Conservation (phyloP, 208 protist genomes). For the Acanthamoeba triangularis region DNA sequence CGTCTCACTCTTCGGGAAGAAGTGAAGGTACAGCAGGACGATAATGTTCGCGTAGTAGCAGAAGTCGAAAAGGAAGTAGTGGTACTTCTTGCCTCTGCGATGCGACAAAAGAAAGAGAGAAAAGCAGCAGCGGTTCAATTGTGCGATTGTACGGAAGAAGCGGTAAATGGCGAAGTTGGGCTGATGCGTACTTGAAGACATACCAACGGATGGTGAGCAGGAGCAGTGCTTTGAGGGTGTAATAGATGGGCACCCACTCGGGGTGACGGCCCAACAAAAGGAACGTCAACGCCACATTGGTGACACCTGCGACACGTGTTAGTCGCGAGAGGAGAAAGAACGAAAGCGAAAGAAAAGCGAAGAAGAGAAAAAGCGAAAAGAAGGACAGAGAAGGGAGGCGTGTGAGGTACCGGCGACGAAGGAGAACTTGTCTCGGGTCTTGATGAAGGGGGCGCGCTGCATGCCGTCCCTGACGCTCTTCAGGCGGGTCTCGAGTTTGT, state of each 20-base stretch:
- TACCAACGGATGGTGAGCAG: conserved; percentile 43
- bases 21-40: conserved; percentile 72
- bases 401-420: conserved; percentile 18
- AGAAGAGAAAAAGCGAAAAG: no score
- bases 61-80: conserved; percentile 86
- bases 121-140: no score
- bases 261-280: conserved; percentile 38
- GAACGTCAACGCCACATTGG: conserved; percentile 63
- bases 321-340: neutral
- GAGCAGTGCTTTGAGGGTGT: neutral
- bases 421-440: conserved; percentile 67
- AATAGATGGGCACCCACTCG: conserved; percentile 61
- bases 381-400: no score
- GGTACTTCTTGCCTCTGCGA: conserved; percentile 77
- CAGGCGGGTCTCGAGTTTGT: conserved; percentile 5
- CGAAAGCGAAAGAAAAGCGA: neutral
- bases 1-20: conserved; percentile 38
- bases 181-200: conserved; percentile 61
- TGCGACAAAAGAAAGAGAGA: neutral
- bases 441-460: conserved; percentile 63
- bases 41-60: conserved; percentile 82
- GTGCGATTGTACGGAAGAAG: neutral
- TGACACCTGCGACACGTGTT: neutral
- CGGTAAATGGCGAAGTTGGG: neutral
- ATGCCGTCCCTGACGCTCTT: conserved; percentile 58